A percentile compares a stretch with the other conserved stretches of the same genome.
phyloP scores from a whole-genome alignment of 2,329 filamentous ascomycete species.

The Ophiostoma fasciatum region DNA sequence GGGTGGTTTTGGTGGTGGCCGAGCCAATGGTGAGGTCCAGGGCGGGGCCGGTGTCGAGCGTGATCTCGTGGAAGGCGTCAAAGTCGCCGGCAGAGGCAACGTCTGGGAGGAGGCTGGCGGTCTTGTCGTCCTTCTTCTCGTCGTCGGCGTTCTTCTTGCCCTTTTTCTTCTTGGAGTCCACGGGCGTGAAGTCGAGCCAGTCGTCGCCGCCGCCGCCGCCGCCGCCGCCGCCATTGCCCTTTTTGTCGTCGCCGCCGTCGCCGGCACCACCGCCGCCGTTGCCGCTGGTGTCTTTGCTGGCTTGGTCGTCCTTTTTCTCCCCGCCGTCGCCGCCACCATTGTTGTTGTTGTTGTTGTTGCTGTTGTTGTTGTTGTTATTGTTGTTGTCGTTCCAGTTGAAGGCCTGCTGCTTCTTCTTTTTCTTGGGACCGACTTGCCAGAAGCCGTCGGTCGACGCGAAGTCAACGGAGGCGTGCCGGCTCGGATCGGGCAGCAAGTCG shows the following conservation, averaged over 20 bases:
- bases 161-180: slow-evolving; percentile 41
- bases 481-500: slow-evolving; percentile 31
- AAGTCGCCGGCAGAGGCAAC: slow-evolving; percentile 21
- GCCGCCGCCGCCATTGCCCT: slow-evolving; percentile 18
- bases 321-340: slow-evolving; percentile 23
- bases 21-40: slow-evolving; percentile 30
- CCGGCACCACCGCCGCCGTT: slow-evolving; percentile 21
- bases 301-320: slow-evolving; percentile 18
- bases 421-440: slow-evolving; percentile 41
- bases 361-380: slow-evolving; percentile 28
- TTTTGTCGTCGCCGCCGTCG: slow-evolving; percentile 16
- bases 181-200: slow-evolving; percentile 32
- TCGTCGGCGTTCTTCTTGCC: slow-evolving; percentile 28
- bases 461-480: slow-evolving; percentile 34
- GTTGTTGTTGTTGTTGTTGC: slow-evolving; percentile 15
- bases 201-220: slow-evolving; percentile 21
- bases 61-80: slow-evolving; percentile 54
- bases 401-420: slow-evolving; percentile 32
- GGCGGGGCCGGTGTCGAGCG: slow-evolving; percentile 37
- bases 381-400: slow-evolving; percentile 27
- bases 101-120: slow-evolving; percentile 1
- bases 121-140: slow-evolving; percentile 11
- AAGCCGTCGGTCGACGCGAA: slow-evolving; percentile 39
- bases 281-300: slow-evolving; percentile 15
- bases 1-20: slow-evolving; percentile 23